Base-by-base conservation (phyloP, 176 grass and related monocot genomes). In the Alopecurus myosuroides region DNA sequence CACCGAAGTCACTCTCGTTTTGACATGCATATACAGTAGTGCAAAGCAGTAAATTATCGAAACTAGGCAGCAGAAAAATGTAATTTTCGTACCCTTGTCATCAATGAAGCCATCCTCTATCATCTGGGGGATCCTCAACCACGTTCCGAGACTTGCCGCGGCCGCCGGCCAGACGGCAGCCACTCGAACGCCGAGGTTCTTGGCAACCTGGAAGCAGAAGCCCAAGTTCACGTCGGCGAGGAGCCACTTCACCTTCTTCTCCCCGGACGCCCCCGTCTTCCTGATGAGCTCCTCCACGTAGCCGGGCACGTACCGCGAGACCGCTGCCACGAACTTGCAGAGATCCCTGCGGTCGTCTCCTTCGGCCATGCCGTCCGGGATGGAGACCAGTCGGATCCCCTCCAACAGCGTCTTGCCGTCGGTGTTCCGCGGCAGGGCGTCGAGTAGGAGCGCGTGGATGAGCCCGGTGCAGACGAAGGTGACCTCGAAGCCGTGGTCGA, bases 401-500 rank as follows among this genome's bases (percentile, higher is more conserved):
- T 49, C 51, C 33, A 86, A 13, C 28, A 19, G 26, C 76, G 76
- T 65, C 51, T 37, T 48, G 18, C 25, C 60, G 44, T 28, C 74
- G 42, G 31, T 62, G 52, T 22, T 17, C 5, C 9, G 61, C 61
- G 61, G 78, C 74, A 73, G 82, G 30, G 81, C 76, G 5, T 37
- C 31, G 6, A 89, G 20, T 3, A 95, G 61, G n/a, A 85, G 66
- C 42, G 14, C 80, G 50, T 93, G 89, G 88, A 87, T 56, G 29
- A 96, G 81, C 53, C 91, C 88, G 23, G 93, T 95, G 88, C 92
- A 92, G 64, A 92, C 39, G 68, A 95, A 92, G 83, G 90, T 95
- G 53, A 95, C 85, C 80, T 95, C 87, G 90, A 95, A 88, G 31
- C 90, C 70, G 15, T 11, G 70, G 3, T 74, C 70, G 70, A 74